Evolutionary conservation across 176 grass and related monocot species (phyloP), one percentile per base, ranked within the genome.

Genomic region (Guadua angustifolia): DNA sequence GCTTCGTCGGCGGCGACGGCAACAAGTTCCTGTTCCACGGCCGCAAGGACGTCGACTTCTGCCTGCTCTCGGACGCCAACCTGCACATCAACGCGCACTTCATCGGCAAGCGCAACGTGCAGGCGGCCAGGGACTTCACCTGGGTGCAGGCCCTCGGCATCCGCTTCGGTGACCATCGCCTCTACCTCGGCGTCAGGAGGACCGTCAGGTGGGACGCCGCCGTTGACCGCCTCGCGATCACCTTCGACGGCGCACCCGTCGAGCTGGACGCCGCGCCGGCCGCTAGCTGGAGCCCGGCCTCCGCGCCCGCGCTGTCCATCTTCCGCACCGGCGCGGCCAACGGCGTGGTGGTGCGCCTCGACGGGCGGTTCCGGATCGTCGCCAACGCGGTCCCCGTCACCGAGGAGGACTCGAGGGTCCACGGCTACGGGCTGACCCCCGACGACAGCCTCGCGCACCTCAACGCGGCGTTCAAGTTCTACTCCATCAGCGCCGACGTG

Each of bases 51-150:
- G 79, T 84, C 39, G 86, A 95, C 74, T 95, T 92, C 88, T 95
- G 93, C 82, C 71, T 95, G 67, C 39, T 92, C 64, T 92, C 93
- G 42, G 93, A 95, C 59, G 22, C 86, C 70, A 81, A 90, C 82
- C 83, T 95, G 39, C 90, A 95, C 85, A 95, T 95, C 79, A 95
- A 95, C 66, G 90, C 86, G 57, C 93, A 92, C 82, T 92, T 95
- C 90, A 92, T 95, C 66, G 93, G 93, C 46, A 92, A 88, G 71
- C 88, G 79, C 80, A 86, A 86, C 66, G 38, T 5, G 0, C 9
- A 0, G 5, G 59, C 15, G 7, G 73, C 79, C 15, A 66, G 88
- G 4, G 88, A 86, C 84, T 90, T 90, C 88, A 90, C 88, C 5
- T 90, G 88, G 88, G 88, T 91, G 61, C 89, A 88, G 80, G 84